Percentiles rank a stretch among this genome's conserved stretches.
Conservation (phyloP, 345 rosid genomes). For the Ailanthus altissimus region DNA sequence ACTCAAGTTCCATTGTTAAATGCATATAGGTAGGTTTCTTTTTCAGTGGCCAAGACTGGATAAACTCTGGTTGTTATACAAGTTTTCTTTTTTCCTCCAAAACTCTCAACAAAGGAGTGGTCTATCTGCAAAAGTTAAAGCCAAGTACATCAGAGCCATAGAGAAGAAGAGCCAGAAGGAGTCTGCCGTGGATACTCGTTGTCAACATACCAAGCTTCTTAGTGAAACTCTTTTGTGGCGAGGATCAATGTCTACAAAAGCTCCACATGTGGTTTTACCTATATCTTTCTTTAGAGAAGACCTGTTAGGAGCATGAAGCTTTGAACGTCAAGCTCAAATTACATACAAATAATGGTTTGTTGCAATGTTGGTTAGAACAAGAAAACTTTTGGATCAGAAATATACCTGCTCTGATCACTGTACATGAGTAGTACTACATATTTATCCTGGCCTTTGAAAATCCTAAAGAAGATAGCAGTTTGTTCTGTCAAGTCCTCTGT, state of each 20-base stretch:
- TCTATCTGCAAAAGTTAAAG: constrained; percentile 39
- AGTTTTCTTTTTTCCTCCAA: constrained; percentile 52
- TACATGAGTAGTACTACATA: constrained; percentile 57
- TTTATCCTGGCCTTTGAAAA: constrained; percentile 39
- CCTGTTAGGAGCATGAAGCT: constrained; percentile 30
- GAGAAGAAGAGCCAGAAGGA: not conserved
- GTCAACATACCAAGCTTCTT: constrained; percentile 58
- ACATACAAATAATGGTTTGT: not conserved
- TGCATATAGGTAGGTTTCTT: constrained; percentile 36
- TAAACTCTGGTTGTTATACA: constrained; percentile 68
- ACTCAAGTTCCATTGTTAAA: constrained; percentile 51
- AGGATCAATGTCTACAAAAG: constrained; percentile 45
- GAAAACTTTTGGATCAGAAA: not conserved
- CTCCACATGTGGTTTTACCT: constrained; percentile 43
- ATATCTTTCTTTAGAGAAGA: constrained; percentile 43
- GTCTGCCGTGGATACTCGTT: not conserved
- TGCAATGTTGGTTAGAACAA: not conserved
- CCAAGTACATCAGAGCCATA: not conserved
- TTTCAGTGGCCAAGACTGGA: constrained; percentile 46
- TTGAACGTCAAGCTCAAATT: not conserved
- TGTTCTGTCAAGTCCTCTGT: constrained; percentile 51
- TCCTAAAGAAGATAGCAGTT: constrained; percentile 61
- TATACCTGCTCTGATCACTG: constrained; percentile 57
- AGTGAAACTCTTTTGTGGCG: constrained; percentile 46
- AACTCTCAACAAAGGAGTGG: constrained; percentile 53